Base-by-base conservation (phyloP, 257 asterid species). In the Anisodus acutangulus region DNA sequence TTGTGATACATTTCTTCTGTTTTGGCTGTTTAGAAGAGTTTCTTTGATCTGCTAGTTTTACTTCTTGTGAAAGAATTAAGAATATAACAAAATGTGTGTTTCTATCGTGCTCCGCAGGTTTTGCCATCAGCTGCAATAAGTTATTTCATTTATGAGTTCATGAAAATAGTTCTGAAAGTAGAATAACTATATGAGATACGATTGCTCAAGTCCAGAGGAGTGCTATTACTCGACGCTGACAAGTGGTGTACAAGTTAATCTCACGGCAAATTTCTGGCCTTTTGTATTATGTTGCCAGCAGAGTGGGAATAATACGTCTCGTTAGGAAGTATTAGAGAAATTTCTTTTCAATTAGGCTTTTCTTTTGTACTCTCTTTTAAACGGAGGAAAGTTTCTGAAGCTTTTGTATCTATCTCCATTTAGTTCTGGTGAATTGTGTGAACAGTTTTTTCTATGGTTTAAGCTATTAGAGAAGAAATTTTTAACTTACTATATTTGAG, bases 51-150 rank as follows among this genome's bases (percentile, higher is more conserved):
- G 54, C 3, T 62, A 26, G 8, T 60, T 19, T 49, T 81, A 39
- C 15, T 41, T 43, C 15, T 41, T 43, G 10, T 37, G 12, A 9
- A 12, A 64, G 22, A 39, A 26, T 69, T 12, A 19, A 4, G 62
- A 15, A 39, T 1, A 16, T 16, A 39, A 69, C 15, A 45, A 16
- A 41, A 69, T 41, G 13, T 53, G 1, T 69, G 13, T 69, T 39
- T 39, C 15, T 39, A 15, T 71, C 76, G 37, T 10, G 22, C n/a
- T 58, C 45, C 74, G 83, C 96, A 96, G 99, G 99, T 97, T 76
- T 88, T 97, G 68, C 98, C 99, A 81, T 97, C 98, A 43, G 98
- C 99, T 86, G 98, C 99, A 81, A 93, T 97, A 78, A 94, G 98
- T 87, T 97, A 94, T 88, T 91, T 97, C 84, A 94, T 95, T 3